These are phyloP conservation scores for Thermomyces lanuginosus DNA, from an alignment of 2,329 filamentous ascomycete species.

Conservation along the genomic window DNA sequence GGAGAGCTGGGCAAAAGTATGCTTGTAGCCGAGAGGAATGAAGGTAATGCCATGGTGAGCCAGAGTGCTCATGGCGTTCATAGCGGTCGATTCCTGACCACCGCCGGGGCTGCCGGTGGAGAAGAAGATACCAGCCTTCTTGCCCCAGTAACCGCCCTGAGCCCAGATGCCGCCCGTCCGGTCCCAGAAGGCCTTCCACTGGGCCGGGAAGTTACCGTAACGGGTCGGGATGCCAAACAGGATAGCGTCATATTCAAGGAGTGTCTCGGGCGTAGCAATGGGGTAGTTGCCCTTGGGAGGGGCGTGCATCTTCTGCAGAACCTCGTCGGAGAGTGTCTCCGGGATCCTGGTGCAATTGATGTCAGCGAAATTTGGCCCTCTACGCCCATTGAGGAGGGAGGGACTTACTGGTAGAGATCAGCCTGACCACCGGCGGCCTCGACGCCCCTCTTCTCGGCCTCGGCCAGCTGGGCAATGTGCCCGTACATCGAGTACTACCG, in stretches of 20 bases:
- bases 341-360: slow-evolving; percentile 39
- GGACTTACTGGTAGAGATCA: slow-evolving; percentile 64
- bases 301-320: slow-evolving; percentile 82
- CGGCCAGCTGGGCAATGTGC: slow-evolving; percentile 68
- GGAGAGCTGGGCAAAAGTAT: slow-evolving; percentile 51
- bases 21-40: slow-evolving; percentile 88
- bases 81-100: slow-evolving; percentile 78
- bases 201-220: slow-evolving; percentile 91
- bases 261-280: slow-evolving; percentile 42
- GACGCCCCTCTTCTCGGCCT: slow-evolving; percentile 82
- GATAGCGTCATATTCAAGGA: slow-evolving; percentile 70
- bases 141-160: slow-evolving; percentile 61
- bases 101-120: slow-evolving; percentile 71
- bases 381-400: not conserved
- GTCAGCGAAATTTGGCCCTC: no score
- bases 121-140: slow-evolving; percentile 82
- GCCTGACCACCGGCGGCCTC: slow-evolving; percentile 67
- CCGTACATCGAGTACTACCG: slow-evolving; percentile 82
- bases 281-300: slow-evolving; percentile 56
- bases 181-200: slow-evolving; percentile 84
- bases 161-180: slow-evolving; percentile 73
- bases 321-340: slow-evolving; percentile 74
- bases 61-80: slow-evolving; percentile 69
- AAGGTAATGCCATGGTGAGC: slow-evolving; percentile 90
- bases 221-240: slow-evolving; percentile 89